Conservation (phyloP, 2,329 filamentous ascomycete genomes). For the Alternaria atra region DNA sequence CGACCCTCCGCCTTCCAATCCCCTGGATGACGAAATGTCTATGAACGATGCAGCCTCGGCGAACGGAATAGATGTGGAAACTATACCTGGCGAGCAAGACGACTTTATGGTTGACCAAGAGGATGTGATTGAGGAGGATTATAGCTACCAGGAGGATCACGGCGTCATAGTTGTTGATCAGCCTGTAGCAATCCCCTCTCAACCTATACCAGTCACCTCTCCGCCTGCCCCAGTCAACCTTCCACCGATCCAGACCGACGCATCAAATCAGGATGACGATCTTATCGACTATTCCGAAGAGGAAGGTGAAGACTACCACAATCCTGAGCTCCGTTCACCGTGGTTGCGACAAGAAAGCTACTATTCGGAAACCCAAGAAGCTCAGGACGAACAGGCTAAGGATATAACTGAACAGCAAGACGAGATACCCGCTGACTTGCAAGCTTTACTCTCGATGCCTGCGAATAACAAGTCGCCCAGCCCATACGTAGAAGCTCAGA, state of each 20-base stretch:
- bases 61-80: constrained; percentile 28
- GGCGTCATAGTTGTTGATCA: constrained; percentile 15
- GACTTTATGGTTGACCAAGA: constrained; percentile 52
- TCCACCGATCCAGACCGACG: not conserved
- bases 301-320: constrained; percentile 31
- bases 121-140: constrained; percentile 41
- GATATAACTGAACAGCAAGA: constrained; percentile 12
- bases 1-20: constrained; percentile 34
- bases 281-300: constrained; percentile 49
- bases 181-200: constrained; percentile 3
- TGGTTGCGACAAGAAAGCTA: constrained; percentile 4
- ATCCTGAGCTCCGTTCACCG: constrained; percentile 6
- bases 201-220: not conserved
- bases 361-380: not conserved
- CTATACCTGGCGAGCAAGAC: constrained; percentile 36
- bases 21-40: constrained; percentile 61
- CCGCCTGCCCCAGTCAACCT: constrained; percentile 9
- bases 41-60: constrained; percentile 60
- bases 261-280: constrained; percentile 34
- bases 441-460: constrained; percentile 10
- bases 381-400: constrained; percentile 1
- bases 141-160: constrained; percentile 24
- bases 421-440: constrained; percentile 17
- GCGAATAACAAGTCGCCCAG: constrained; percentile 10
- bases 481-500: constrained; percentile 1